Conservation (phyloP, 2,329 filamentous ascomycete species). For the Claviceps fusiformis region DNA sequence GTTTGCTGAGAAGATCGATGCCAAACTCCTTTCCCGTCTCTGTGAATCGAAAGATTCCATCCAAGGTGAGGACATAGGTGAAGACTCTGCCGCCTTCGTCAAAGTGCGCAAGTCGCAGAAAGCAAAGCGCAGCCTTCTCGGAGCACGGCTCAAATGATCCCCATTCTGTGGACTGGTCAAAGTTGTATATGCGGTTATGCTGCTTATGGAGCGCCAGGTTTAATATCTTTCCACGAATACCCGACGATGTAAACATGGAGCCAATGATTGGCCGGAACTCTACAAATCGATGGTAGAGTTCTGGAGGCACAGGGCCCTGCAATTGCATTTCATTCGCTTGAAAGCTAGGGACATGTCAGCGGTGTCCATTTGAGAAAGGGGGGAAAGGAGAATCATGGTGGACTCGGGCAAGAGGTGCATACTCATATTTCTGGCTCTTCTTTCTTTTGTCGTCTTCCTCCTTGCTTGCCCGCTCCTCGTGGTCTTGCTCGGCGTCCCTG, state of each 20-base stretch:
- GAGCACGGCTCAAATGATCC: slow-evolving; percentile 55
- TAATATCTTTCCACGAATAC: slow-evolving; percentile 64
- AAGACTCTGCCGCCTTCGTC: slow-evolving; percentile 78
- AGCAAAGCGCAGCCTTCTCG: slow-evolving; percentile 59
- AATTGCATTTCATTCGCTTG: slow-evolving; percentile 89
- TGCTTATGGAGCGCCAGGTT: slow-evolving; percentile 84
- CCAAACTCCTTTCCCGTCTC: slow-evolving; percentile 94
- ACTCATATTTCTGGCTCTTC: slow-evolving; percentile 64
- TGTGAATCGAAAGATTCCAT: slow-evolving; percentile 78
- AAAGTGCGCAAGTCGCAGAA: slow-evolving; percentile 75
- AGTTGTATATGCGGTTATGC: slow-evolving; percentile 81
- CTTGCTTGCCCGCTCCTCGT: slow-evolving; percentile 5
- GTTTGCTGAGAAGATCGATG: slow-evolving; percentile 84
- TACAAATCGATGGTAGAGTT: slow-evolving; percentile 82
- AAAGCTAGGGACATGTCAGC: slow-evolving; percentile 46
- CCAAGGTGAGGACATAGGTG: slow-evolving; percentile 82
- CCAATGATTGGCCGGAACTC: slow-evolving; percentile 87
- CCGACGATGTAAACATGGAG: slow-evolving; percentile 70
- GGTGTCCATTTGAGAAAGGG: background rate
- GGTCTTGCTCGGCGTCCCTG: slow-evolving; percentile 39
- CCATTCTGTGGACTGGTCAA: slow-evolving; percentile 60
- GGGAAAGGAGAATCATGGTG: background rate
- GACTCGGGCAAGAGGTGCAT: slow-evolving; percentile 7
- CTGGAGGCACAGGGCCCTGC: slow-evolving; percentile 62
- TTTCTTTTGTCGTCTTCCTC: slow-evolving; percentile 27